Base-by-base conservation (phyloP, 306 rosid genomes). In the Medicago arabica region DNA sequence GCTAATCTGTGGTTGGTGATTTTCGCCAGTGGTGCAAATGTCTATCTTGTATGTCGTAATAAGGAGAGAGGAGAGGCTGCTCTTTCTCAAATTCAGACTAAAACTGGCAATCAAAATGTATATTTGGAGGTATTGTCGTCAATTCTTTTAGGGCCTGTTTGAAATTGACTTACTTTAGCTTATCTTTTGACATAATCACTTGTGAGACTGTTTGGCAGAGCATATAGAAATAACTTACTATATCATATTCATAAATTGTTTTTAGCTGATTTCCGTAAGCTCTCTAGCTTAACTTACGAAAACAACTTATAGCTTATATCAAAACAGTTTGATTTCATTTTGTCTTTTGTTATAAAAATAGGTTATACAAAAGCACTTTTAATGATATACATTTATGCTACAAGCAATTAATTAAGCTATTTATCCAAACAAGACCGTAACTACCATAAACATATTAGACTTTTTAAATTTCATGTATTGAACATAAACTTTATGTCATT, bases 11-110 rank as follows among this genome's bases (percentile, higher is more conserved):
- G 39, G 14, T 74, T 80, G 2, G 38, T 76, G 65, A 67, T 82
- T 79, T 76, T 72, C 23, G 31, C 31, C 83, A 95, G 97, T 11
- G 97, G 98, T 55, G 98, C 96, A 11, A 87, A 87, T 58, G 96
- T 95, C 36, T 92, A 83, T 78, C 85, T 95, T 81, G 84, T 95
- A 38, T 95, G 98, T 69, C 97, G 96, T 53, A 95, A 87, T 63
- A 90, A 87, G 84, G 96, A 92, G 81, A 90, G 83, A 81, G 98
- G 97, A 75, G 91, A 92, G 86, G 96, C 89, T 69, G 98, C 98
- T 57, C 83, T 89, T 66, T 86, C 93, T 76, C 58, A 87, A 74
- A 95, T 95, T 71, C 92, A 73, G 69, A 81, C 91, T 49, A 68
- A 62, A 50, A 90, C 97, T n/a, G 96, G 98, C 79, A 95, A 86